Conservation (phyloP, 441 rosid species). For the Macaranga tanarius region DNA sequence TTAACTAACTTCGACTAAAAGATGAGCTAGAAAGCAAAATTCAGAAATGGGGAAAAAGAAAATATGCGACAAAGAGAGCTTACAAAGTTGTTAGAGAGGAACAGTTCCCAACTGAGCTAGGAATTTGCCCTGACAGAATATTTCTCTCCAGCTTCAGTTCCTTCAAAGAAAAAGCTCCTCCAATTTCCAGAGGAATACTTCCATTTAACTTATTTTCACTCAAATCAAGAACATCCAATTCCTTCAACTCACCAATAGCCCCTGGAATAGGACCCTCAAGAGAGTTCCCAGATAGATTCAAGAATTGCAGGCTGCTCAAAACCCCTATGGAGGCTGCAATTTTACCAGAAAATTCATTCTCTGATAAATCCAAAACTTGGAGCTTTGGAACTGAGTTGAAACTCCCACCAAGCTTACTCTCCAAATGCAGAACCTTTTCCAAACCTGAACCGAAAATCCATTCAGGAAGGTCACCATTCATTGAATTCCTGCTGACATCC, state of each 20-base stretch:
- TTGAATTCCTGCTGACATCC: constrained; percentile 66
- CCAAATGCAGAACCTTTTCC: constrained; percentile 38
- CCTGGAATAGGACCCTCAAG: constrained; percentile 61
- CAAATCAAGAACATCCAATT: constrained; percentile 52
- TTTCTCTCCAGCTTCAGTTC: constrained; percentile 61
- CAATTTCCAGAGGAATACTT: constrained; percentile 64
- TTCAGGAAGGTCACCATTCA: constrained; percentile 60
- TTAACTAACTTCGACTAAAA: neutral
- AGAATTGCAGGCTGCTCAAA: constrained; percentile 50
- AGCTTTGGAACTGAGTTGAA: constrained; percentile 39
- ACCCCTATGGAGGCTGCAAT: constrained; percentile 52
- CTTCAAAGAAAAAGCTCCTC: constrained; percentile 56
- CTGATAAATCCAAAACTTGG: constrained; percentile 73
- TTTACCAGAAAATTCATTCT: constrained; percentile 66
- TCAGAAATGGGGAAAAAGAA: constrained; percentile 28
- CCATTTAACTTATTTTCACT: constrained; percentile 69
- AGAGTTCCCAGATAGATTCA: constrained; percentile 71
- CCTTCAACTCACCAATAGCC: constrained; percentile 52
- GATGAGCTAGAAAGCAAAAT: neutral
- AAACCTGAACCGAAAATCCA: constrained; percentile 58
- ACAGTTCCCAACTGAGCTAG: constrained; percentile 53
- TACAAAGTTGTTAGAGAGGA: constrained; percentile 63
- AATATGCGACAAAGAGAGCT: constrained; percentile 29
- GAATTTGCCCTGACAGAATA: constrained; percentile 66
- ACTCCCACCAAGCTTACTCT: constrained; percentile 33